phyloP scores from a whole-genome alignment of 169 alveolate species.

The Hepatocystis sp. region DNA sequence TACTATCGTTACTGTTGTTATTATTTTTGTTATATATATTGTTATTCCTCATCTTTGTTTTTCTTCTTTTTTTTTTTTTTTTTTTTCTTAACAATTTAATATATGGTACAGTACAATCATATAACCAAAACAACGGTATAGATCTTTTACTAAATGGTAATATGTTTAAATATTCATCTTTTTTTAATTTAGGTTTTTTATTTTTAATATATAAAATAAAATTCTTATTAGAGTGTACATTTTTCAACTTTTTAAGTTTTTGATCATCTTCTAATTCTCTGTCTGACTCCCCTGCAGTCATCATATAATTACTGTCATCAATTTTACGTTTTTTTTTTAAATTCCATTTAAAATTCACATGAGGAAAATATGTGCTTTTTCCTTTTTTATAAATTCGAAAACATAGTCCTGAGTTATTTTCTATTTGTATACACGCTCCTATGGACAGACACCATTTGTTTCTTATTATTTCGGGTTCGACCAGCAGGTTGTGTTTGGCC shows the following conservation, averaged over 20 bases:
- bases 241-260: conserved; percentile 9
- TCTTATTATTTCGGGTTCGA: conserved; percentile 80
- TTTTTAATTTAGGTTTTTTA: conserved; percentile 18
- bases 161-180: conserved; percentile 37
- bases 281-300: conserved; percentile 35
- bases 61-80: conserved; percentile 40
- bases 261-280: conserved; percentile 16
- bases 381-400: conserved; percentile 80
- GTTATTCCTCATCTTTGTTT: too few relatives aligned
- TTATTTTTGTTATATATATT: too few relatives aligned
- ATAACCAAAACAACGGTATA: conserved; percentile 63
- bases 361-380: conserved; percentile 62
- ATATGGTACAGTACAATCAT: conserved; percentile 75
- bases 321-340: conserved; percentile 14
- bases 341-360: conserved; percentile 73
- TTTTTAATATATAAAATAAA: conserved; percentile 11
- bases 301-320: neutral
- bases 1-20: too few relatives aligned
- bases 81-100: conserved; percentile 66
- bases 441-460: conserved; percentile 80
- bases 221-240: neutral
- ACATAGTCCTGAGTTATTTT: conserved; percentile 77
- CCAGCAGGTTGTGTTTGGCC: conserved; percentile 78
- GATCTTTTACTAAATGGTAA: conserved; percentile 73
- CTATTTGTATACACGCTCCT: conserved; percentile 82